Evolutionary conservation across 768 basidiomycete genomes (phyloP).

Genomic region (Mycena haematopus): DNA sequence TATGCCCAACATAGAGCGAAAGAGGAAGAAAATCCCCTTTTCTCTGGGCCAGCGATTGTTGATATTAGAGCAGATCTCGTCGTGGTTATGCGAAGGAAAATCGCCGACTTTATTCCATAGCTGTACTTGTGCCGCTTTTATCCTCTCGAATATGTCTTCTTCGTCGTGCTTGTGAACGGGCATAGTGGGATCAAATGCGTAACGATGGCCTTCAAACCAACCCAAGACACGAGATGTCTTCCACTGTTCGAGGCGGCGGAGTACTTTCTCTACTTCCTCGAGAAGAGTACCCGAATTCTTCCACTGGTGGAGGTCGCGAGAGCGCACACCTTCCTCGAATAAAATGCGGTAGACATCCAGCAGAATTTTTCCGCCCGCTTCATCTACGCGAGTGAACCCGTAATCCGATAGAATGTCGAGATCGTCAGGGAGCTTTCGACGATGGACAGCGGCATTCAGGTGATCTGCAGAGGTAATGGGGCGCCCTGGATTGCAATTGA

Average conservation of each 20-base stretch:
- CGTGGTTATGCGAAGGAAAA: conserved; percentile 6
- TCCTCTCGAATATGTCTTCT: background rate
- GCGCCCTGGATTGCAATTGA: conserved; percentile 29
- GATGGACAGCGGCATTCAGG: conserved; percentile 32
- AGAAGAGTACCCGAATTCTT: conserved; percentile 29
- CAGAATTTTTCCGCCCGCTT: conserved; percentile 28
- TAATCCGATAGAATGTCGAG: conserved; percentile 33
- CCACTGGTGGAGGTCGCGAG: conserved; percentile 35
- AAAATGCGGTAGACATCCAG: conserved; percentile 28
- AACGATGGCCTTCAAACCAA: conserved; percentile 12
- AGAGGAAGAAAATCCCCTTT: conserved; percentile 2
- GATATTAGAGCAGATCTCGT: background rate
- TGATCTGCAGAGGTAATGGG: conserved; percentile 33
- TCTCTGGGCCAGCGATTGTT: conserved; percentile 6
- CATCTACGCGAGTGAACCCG: conserved; percentile 34
- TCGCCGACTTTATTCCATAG: conserved; percentile 9
- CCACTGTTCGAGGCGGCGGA: conserved; percentile 7
- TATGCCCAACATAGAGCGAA: conserved; percentile 4
- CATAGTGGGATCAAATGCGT: conserved; percentile 8
- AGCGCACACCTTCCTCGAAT: conserved; percentile 21
- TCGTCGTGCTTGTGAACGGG: background rate
- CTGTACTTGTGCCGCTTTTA: background rate
- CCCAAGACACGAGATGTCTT: conserved; percentile 2
- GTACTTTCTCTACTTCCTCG: conserved; percentile 33
- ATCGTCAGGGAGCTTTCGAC: conserved; percentile 31